Evolutionary conservation across 768 basidiomycete species (phyloP).

Genomic region (Inosperma sp.): DNA sequence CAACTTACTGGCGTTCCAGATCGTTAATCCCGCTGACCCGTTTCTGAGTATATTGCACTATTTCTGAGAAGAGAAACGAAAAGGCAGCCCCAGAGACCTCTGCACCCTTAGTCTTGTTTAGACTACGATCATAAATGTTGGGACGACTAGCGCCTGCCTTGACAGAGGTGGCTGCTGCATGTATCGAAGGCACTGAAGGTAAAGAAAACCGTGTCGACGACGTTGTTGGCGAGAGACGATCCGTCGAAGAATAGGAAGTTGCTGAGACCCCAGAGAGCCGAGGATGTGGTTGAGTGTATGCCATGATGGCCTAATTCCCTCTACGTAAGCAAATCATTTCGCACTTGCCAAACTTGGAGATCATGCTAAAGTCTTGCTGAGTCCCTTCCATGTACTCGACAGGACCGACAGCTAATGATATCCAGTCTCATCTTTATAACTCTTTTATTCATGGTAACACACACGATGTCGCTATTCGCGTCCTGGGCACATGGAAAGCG

Average conservation of each 20-base stretch:
- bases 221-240: constrained; percentile 51
- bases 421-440: constrained; percentile 73
- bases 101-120: constrained; percentile 80
- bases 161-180: constrained; percentile 34
- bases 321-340: constrained; percentile 4
- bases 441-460: constrained; percentile 69
- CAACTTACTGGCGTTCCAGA: constrained; percentile 78
- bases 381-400: constrained; percentile 34
- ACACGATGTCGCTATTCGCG: constrained; percentile 71
- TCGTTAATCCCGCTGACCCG: constrained; percentile 93
- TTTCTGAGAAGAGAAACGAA: constrained; percentile 88
- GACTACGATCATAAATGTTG: constrained; percentile 82
- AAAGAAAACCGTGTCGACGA: constrained; percentile 69
- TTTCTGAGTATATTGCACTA: constrained; percentile 95
- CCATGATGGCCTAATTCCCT: constrained; percentile 28
- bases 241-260: constrained; percentile 49
- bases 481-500: constrained; percentile 62
- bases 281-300: constrained; percentile 59
- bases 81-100: constrained; percentile 86
- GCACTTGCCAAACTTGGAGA: neutral
- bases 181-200: constrained; percentile 50
- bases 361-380: constrained; percentile 8
- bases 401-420: constrained; percentile 45
- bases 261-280: constrained; percentile 66
- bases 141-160: constrained; percentile 47